phyloP scores from a whole-genome alignment of 208 protist genomes.

The Trypanosoma vivax region DNA sequence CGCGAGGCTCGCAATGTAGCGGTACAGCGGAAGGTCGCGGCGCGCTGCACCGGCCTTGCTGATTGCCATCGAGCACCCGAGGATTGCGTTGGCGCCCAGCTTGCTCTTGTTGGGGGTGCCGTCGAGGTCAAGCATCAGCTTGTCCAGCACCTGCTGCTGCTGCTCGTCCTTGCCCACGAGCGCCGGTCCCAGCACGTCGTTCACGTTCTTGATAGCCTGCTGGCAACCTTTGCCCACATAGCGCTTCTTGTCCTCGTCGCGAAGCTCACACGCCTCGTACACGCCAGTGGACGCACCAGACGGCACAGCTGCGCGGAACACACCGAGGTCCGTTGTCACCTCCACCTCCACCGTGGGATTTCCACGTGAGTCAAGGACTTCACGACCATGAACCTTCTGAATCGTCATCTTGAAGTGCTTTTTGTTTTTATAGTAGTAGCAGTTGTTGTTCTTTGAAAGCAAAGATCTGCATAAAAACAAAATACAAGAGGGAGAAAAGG shows the following conservation, averaged over 20 bases:
- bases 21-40: slow-evolving; percentile 91
- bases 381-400: slow-evolving; percentile 79
- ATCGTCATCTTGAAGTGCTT: slow-evolving; percentile 45
- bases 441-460: slow-evolving; percentile 1
- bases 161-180: slow-evolving; percentile 91
- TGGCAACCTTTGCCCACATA: slow-evolving; percentile 97
- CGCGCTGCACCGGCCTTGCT: slow-evolving; percentile 93
- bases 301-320: slow-evolving; percentile 96
- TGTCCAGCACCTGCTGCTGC: slow-evolving; percentile 91
- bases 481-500: slow-evolving; percentile 2
- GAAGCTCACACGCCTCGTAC: slow-evolving; percentile 96
- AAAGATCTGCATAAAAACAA: slow-evolving; percentile 1
- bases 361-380: slow-evolving; percentile 86
- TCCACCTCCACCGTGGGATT: slow-evolving; percentile 95
- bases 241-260: slow-evolving; percentile 92
- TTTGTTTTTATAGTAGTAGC: background rate
- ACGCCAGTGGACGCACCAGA: slow-evolving; percentile 98
- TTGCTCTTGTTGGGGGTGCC: slow-evolving; percentile 96
- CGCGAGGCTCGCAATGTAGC: slow-evolving; percentile 92
- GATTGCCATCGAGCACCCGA: slow-evolving; percentile 97
- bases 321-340: slow-evolving; percentile 90
- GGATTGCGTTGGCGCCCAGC: slow-evolving; percentile 98
- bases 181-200: slow-evolving; percentile 88
- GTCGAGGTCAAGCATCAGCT: slow-evolving; percentile 94
- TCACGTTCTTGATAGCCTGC: slow-evolving; percentile 97